Evolutionary conservation across 83 land plant genomes (phyloP).

Genomic region (Isoetes engelmannii): DNA sequence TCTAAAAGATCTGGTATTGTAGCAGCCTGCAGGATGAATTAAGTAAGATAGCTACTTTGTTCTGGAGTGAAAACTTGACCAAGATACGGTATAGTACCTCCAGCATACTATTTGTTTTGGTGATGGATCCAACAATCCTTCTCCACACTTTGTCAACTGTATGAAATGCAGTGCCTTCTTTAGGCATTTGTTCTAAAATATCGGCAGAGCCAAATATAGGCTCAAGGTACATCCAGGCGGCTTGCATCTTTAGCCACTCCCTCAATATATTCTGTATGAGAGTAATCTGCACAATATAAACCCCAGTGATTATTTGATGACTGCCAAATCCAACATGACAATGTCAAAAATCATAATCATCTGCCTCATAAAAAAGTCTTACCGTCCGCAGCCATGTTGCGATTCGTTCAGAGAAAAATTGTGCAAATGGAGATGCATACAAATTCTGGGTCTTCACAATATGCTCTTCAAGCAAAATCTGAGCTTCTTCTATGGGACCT

Average conservation of each 20-base stretch:
- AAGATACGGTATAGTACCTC: conserved; percentile 19
- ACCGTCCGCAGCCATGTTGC: conserved; percentile 28
- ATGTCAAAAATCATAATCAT: background rate
- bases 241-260: conserved; percentile 39
- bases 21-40: conserved; percentile 19
- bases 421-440: conserved; percentile 40
- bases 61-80: background rate
- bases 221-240: conserved; percentile 43
- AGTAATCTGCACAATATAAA: conserved; percentile 15
- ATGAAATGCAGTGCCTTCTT: conserved; percentile 34
- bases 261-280: conserved; percentile 23
- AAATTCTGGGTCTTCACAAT: conserved; percentile 38
- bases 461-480: conserved; percentile 35
- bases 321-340: background rate
- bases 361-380: background rate
- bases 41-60: too few species aligned
- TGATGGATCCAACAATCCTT: conserved; percentile 18
- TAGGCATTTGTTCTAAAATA: conserved; percentile 38
- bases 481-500: conserved; percentile 41
- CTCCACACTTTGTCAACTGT: conserved; percentile 31
- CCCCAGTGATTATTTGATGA: background rate
- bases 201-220: conserved; percentile 38
- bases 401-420: conserved; percentile 30
- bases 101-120: conserved; percentile 19
- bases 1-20: conserved; percentile 17